Evolutionary conservation across 1,284 basidiomycete species (phyloP).

Genomic region (Ustilago xerochloae): DNA sequence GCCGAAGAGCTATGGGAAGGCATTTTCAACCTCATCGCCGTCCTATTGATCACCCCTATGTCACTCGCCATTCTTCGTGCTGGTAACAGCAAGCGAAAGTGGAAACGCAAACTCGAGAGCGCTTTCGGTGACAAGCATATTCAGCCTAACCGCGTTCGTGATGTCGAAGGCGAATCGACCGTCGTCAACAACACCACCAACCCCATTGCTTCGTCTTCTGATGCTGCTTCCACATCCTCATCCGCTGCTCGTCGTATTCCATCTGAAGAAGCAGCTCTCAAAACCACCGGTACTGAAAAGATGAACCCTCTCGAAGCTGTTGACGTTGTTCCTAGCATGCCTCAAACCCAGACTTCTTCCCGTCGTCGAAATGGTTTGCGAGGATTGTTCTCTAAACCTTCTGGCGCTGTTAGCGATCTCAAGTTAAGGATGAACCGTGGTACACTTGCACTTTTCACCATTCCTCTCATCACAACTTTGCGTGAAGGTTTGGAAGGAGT

Average conservation of each 20-base stretch:
- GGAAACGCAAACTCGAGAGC: slow-evolving; percentile 58
- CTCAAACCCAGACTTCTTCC: neutral
- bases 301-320: slow-evolving; percentile 45
- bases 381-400: slow-evolving; percentile 18
- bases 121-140: slow-evolving; percentile 46
- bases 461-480: slow-evolving; percentile 64
- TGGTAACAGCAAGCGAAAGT: slow-evolving; percentile 59
- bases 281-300: slow-evolving; percentile 38
- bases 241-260: slow-evolving; percentile 2
- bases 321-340: slow-evolving; percentile 27
- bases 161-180: slow-evolving; percentile 29
- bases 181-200: neutral
- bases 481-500: slow-evolving; percentile 66
- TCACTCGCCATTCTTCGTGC: slow-evolving; percentile 63
- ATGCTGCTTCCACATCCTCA: slow-evolving; percentile 16
- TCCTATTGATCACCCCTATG: slow-evolving; percentile 65
- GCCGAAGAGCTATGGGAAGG: slow-evolving; percentile 67
- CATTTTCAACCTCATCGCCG: slow-evolving; percentile 65
- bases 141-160: slow-evolving; percentile 12
- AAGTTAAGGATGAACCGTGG: slow-evolving; percentile 49
- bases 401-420: slow-evolving; percentile 25
- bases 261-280: slow-evolving; percentile 4
- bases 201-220: neutral
- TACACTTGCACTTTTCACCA: slow-evolving; percentile 57
- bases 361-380: slow-evolving; percentile 11